phyloP scores from a whole-genome alignment of 495 filamentous ascomycete species.

The Sphaerosporella brunnea region DNA sequence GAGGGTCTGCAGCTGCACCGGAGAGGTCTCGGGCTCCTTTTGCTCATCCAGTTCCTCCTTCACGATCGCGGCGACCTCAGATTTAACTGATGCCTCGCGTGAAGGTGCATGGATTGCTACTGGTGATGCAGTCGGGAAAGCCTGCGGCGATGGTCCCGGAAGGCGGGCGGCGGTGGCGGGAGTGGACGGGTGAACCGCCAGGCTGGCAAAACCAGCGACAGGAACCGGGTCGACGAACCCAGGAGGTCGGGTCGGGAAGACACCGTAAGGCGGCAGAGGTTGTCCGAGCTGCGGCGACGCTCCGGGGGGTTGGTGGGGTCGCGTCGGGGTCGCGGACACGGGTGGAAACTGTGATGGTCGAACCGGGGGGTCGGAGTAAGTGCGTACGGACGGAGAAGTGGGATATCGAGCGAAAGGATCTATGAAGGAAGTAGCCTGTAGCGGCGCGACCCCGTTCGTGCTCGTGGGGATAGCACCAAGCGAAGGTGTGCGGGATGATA shows the following conservation, averaged over 20 bases:
- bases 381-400: neutral
- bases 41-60: constrained; percentile 13
- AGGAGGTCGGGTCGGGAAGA: neutral
- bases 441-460: neutral
- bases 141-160: neutral
- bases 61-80: neutral
- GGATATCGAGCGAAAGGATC: neutral
- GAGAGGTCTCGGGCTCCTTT: constrained; percentile 4
- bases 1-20: constrained; percentile 27
- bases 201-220: neutral
- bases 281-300: neutral
- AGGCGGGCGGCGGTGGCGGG: neutral
- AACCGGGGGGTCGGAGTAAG: neutral
- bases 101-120: neutral
- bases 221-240: neutral
- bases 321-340: neutral
- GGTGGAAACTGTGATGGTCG: neutral
- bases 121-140: neutral
- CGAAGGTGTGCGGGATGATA: neutral
- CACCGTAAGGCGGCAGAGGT: neutral
- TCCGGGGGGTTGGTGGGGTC: neutral
- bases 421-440: neutral
- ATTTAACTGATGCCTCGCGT: neutral
- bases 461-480: neutral
- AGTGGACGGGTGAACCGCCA: neutral